Evolutionary conservation across 345 rosid genomes (phyloP), one percentile per base, ranked within the genome.

Genomic region (Erysimum cheiranthoides): DNA sequence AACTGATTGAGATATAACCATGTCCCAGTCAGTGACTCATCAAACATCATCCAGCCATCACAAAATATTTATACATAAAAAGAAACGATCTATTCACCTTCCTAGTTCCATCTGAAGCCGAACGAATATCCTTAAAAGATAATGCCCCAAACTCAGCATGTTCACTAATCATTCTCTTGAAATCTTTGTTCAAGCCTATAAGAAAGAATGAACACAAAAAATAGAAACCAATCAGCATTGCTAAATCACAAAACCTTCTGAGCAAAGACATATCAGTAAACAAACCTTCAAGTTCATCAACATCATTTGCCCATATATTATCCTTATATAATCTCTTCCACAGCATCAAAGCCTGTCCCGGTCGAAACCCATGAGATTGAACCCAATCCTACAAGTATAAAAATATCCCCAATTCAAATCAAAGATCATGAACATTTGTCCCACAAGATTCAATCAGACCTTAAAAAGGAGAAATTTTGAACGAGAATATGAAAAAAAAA

Each of bases 271-370:
- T 18, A 65, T 3, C 10, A 78, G 12, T 11, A 74, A 5, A 61
- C 7, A 59, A 59, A 91, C 98, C 98, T 84, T 92, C 82, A 25
- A 94, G 77, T 66, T 89, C 92, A 65, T 90, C 87, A 57, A 70
- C 70, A 71, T 62, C 40, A 39, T 86, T 82, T 2, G 95, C 97
- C 95, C 95, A 94, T 35, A 86, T 82, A 60, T 76, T 66, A 70
- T 90, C 85, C 54, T 89, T 89, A 74, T 94, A 94, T n/a, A 94
- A 70, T 32, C 96, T 88, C 82, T 92, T 94, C 96, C 98, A 90
- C 51, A 94, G 81, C 97, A 92, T 94, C 83, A 94, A 50, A 70
- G 98, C 98, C 78, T 92, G 98, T 43, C 97, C 96, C 2, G 97
- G 86, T 46, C 97, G 78, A 85, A 84, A 94, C 36, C 98, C 96